Base-by-base conservation (phyloP, 2,329 filamentous ascomycete genomes). In the Emmonsiellopsis sp. region DNA sequence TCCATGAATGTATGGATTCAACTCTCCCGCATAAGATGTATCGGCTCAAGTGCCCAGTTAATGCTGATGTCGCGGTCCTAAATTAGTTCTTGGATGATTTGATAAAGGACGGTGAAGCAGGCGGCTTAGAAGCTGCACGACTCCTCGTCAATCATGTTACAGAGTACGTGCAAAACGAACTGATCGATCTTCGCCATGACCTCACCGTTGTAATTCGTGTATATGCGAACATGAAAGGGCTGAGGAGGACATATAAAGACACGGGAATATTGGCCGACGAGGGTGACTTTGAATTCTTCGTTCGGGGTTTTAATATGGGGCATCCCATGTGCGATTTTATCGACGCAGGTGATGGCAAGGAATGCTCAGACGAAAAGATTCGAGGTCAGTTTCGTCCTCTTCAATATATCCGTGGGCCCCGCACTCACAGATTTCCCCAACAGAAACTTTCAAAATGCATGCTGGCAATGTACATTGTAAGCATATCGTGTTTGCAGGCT, bases 281-380 rank as follows among this genome's bases (percentile, higher is more conserved):
- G 3, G 56, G 57, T 6, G 56, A 57, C 0, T 58, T 74, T 40
- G 53, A 59, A 21, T 58, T 62, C 2, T 75, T 74, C 54, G 63
- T 73, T 11, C 68, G 68, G 14, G 72, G 71, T 0, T 73, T 74
- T 61, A 74, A 74, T 51, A 72, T 68, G 58, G 66, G 63, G 21
- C 57, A 67, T 47, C 51, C 61, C 1, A 52, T 69, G 17, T 72
- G 67, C 55, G 70, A 74, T 40, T 72, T 68, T 53, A 63, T 73
- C 27, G 70, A 74, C 60, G 71, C 68, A 8, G 72, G 71, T 5
- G 64, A 68, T 52, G 71, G 71, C 8, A 74, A 74, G 52, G 71
- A 74, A 54, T 74, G 71, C 46, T 62, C 70, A 1, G 72, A 74
- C 58, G 64, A 67, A 37, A 74, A 74, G 51, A 57, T 75, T 14